Evolutionary conservation across 345 rosid genomes (phyloP).

Genomic region (Isatis tinctoria): DNA sequence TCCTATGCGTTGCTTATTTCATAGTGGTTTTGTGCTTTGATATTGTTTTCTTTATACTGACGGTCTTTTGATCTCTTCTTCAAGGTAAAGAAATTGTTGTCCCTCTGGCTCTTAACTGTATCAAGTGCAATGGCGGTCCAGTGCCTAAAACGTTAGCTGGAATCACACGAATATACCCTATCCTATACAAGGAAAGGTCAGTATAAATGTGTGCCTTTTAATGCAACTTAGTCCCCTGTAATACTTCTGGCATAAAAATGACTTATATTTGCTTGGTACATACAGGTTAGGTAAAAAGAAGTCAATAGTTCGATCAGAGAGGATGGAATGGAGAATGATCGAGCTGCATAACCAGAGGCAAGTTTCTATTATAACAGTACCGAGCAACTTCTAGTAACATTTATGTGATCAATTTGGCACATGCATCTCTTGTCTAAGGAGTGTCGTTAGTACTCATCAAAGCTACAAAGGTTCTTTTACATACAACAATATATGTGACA

Average conservation of each 20-base stretch:
- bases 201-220: conserved; percentile 1
- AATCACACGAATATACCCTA: conserved; percentile 77
- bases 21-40: conserved; percentile 6
- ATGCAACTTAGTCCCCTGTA: conserved; percentile 12
- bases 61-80: conserved; percentile 21
- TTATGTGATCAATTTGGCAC: not conserved
- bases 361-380: not conserved
- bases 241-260: not conserved
- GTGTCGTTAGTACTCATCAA: not conserved
- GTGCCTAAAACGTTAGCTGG: conserved; percentile 79
- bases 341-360: conserved; percentile 46
- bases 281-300: conserved; percentile 54
- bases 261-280: conserved; percentile 3
- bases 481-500: not conserved
- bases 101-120: conserved; percentile 87
- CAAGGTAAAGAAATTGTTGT: conserved; percentile 58
- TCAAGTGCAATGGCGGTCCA: conserved; percentile 80
- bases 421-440: not conserved
- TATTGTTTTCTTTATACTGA: conserved; percentile 18
- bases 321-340: conserved; percentile 56
- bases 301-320: conserved; percentile 80
- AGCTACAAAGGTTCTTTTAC: not conserved
- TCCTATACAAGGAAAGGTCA: conserved; percentile 89
- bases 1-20: not conserved
- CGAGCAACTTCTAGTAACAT: conserved; percentile 1